A percentile compares a stretch with the other conserved stretches of the same genome.
Evolutionary conservation across 768 basidiomycete species (phyloP).

Genomic region (Tricholoma flavovirens): DNA sequence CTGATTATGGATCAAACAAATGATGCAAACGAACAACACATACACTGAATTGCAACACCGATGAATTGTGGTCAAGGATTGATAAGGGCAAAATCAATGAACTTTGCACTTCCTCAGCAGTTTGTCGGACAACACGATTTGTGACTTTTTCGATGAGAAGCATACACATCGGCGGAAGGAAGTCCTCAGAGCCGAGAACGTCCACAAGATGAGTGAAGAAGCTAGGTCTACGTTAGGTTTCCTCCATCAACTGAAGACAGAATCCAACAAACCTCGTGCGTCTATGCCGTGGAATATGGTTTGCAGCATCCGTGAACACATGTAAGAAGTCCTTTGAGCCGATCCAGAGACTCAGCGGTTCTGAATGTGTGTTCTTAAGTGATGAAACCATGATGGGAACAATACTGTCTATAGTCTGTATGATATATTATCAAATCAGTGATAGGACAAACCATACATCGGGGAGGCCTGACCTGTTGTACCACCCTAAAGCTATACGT

Average conservation of each 20-base stretch:
- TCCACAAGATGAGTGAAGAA: slow-evolving; percentile 88
- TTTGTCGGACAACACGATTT: slow-evolving; percentile 62
- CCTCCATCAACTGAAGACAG: background rate
- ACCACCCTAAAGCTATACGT: slow-evolving; percentile 93
- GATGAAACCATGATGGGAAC: slow-evolving; percentile 90
- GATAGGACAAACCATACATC: slow-evolving; percentile 1
- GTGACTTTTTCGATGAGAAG: slow-evolving; percentile 76
- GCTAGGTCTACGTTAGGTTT: slow-evolving; percentile 30
- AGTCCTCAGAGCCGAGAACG: slow-evolving; percentile 73
- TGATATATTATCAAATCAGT: background rate
- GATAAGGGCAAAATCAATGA: slow-evolving; percentile 64
- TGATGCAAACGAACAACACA: slow-evolving; percentile 14
- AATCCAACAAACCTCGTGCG: slow-evolving; percentile 63
- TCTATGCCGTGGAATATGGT: slow-evolving; percentile 89
- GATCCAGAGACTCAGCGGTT: slow-evolving; percentile 56
- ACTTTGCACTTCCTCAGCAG: slow-evolving; percentile 48
- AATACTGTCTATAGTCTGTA: slow-evolving; percentile 88
- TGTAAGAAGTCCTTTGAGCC: slow-evolving; percentile 77
- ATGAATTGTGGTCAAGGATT: slow-evolving; percentile 51
- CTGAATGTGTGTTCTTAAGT: slow-evolving; percentile 51
- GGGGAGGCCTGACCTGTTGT: slow-evolving; percentile 56
- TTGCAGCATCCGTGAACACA: slow-evolving; percentile 90
- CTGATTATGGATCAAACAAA: slow-evolving; percentile 3
- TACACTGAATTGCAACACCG: slow-evolving; percentile 48
- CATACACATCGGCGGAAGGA: slow-evolving; percentile 78